Evolutionary conservation across 352 stramenopile genomes (phyloP).

Genomic region (Phytophthora foliorum): DNA sequence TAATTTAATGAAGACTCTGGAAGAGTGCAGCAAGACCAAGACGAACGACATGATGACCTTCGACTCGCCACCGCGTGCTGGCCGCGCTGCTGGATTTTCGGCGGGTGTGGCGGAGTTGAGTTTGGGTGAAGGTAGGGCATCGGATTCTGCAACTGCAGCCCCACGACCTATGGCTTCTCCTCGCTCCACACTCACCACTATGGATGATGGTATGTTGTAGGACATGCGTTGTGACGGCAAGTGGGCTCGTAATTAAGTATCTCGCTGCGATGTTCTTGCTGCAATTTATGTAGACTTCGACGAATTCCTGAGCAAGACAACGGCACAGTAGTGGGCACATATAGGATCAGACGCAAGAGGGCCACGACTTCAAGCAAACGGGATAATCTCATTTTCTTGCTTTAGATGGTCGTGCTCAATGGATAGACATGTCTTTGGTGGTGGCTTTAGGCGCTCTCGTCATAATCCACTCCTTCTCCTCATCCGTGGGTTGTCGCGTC

Average conservation of each 20-base stretch:
- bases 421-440: conserved; percentile 78
- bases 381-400: conserved; percentile 18
- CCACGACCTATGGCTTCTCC: conserved; percentile 19
- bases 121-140: conserved; percentile 38
- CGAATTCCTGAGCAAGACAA: conserved; percentile 52
- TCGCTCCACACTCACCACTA: conserved; percentile 44
- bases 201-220: conserved; percentile 57
- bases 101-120: conserved; percentile 39
- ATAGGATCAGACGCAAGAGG: conserved; percentile 8
- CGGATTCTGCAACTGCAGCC: conserved; percentile 9
- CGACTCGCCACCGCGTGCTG: conserved; percentile 58
- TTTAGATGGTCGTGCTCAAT: conserved; percentile 34
- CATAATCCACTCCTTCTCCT: conserved; percentile 73
- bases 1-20: conserved; percentile 80
- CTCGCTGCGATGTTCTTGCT: conserved; percentile 11
- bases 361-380: conserved; percentile 8
- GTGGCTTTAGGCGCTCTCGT: conserved; percentile 71
- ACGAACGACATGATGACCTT: conserved; percentile 62
- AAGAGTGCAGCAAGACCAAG: conserved; percentile 56
- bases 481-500: conserved; percentile 53
- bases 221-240: conserved; percentile 23
- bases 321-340: conserved; percentile 17
- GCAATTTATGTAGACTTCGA: conserved; percentile 50
- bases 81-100: conserved; percentile 32
- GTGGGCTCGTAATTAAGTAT: conserved; percentile 13